These are phyloP conservation scores for Phytophthora sansomeana DNA, from an alignment of 352 stramenopile genomes.

Conservation along the genomic window DNA sequence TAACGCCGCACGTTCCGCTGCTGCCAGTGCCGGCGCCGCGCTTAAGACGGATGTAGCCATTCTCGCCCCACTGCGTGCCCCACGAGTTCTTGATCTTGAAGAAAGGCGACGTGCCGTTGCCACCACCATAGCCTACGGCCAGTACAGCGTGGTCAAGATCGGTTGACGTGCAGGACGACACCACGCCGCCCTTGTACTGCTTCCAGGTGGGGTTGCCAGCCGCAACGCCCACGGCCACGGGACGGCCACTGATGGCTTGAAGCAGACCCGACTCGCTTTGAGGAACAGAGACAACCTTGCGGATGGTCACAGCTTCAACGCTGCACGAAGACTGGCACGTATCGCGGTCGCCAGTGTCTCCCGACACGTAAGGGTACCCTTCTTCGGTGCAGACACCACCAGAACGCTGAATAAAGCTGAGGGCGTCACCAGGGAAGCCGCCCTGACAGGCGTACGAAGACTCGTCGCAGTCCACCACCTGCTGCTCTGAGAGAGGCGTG, in stretches of 20 bases:
- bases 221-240: constrained; percentile 95
- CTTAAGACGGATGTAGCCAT: constrained; percentile 94
- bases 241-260: constrained; percentile 89
- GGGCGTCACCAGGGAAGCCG: constrained; percentile 88
- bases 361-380: constrained; percentile 86
- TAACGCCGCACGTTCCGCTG: constrained; percentile 59
- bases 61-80: constrained; percentile 93
- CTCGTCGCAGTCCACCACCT: constrained; percentile 92
- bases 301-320: constrained; percentile 41
- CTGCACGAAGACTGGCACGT: constrained; percentile 52
- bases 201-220: constrained; percentile 96
- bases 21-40: constrained; percentile 61
- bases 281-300: constrained; percentile 62
- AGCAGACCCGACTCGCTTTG: constrained; percentile 86
- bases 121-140: constrained; percentile 93
- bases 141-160: constrained; percentile 98
- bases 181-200: constrained; percentile 96
- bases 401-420: constrained; percentile 87
- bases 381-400: constrained; percentile 83
- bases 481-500: constrained; percentile 92
- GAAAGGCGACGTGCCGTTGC: constrained; percentile 41
- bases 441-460: constrained; percentile 90
- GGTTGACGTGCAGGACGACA: constrained; percentile 79
- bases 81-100: constrained; percentile 99
- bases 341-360: constrained; percentile 37